Conservation (phyloP, 2,329 filamentous ascomycete species). For the Fusarium neocosmosporiellum region DNA sequence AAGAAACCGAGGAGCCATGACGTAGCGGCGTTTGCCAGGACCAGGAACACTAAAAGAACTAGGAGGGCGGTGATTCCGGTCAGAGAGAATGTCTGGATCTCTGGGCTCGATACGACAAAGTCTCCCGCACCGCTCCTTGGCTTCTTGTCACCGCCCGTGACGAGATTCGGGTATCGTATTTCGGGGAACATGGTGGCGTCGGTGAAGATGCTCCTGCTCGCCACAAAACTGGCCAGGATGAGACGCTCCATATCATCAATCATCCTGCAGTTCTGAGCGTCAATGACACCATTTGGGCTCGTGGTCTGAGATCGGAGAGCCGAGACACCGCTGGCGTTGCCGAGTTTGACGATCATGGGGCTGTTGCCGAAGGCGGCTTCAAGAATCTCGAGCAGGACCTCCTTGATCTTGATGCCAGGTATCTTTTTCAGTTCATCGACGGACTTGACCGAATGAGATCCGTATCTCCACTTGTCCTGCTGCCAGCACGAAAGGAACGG, state of each 20-base stretch:
- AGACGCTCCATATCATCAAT: not conserved
- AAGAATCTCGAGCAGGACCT: not conserved
- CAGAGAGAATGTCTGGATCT: not conserved
- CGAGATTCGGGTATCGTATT: not conserved
- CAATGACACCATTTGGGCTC: not conserved
- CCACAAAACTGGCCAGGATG: not conserved
- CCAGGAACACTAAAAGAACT: not conserved
- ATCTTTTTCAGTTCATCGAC: not conserved
- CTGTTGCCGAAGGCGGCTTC: not conserved
- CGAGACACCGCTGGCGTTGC: not conserved
- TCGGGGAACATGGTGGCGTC: not conserved
- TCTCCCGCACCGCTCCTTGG: not conserved
- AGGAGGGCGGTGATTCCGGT: not conserved
- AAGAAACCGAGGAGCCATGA: not conserved
- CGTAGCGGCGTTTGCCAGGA: not conserved
- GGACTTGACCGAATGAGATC: not conserved
- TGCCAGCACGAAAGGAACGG: not conserved
- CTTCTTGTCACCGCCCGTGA: not conserved
- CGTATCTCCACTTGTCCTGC: not conserved
- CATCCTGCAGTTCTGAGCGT: not conserved
- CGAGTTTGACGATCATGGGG: not conserved
- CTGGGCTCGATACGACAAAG: not conserved
- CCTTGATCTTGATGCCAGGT: not conserved
- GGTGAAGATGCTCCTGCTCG: not conserved
- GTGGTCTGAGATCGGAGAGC: not conserved